Evolutionary conservation across 2,329 filamentous ascomycete species (phyloP), one percentile per base, ranked within the genome.

Genomic region (Penicillium sp.): DNA sequence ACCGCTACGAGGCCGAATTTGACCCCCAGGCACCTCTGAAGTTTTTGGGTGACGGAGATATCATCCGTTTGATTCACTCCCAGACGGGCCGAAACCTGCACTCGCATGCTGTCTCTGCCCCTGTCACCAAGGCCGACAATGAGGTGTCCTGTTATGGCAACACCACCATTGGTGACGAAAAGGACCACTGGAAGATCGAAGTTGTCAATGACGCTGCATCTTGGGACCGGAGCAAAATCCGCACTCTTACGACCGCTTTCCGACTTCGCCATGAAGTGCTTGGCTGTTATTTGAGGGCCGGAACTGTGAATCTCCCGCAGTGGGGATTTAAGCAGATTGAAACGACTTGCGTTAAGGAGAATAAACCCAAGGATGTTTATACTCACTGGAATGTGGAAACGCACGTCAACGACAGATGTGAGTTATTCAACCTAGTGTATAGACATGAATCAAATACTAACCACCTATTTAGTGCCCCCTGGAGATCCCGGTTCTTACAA

Each of bases 321-420:
- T 99, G 94, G 94, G 94, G 94, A 71, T 99, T 99, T 82, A 97
- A 97, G 79, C 94, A 99, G 77, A 97, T 99, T 63, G 94, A 99
- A 77, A 92, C 94, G 35, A 96, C 91, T 24, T 99, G 94, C 75
- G 86, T 88, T 64, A 97, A 96, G 80, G 84, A 88, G 65, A 96
- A 97, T 79, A 94, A 93, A 67, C 91, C 92, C 6, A 84, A 87
- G 54, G 94, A 99, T 72, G 84, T 91, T 42, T 97, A 96, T 74
- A 99, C 94, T 8, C 94, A 97, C 79, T 99, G 94, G 94, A 99
- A 99, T 76, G 88, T 99, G 33, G 94, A 99, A 79, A 88, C 90
- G 56, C 94, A 99, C 75, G 85, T 81, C 73, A 99, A 99, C 72
- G 92, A 97, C 14, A 94, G 88, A 78, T 83, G 91, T 94, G 82